Percentiles rank a stretch among this genome's conserved stretches.
Conservation (phyloP, 208 protist genomes). For the Leishmania martiniquensis region DNA sequence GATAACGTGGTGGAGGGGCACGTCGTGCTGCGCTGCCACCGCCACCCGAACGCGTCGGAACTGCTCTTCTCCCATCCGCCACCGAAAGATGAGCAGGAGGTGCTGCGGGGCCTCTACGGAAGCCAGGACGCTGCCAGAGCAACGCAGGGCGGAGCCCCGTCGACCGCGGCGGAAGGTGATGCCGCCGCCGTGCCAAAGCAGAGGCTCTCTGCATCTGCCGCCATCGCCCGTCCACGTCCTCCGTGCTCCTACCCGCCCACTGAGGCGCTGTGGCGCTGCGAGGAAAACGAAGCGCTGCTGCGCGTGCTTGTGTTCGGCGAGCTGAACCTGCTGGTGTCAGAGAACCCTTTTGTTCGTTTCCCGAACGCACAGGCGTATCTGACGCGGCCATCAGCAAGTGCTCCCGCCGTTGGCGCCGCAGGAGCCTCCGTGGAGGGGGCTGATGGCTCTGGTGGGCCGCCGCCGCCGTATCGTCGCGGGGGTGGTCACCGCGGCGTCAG, state of each 20-base stretch:
- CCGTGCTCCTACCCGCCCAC: constrained; percentile 70
- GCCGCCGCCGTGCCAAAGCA: not conserved
- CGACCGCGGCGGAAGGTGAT: not conserved
- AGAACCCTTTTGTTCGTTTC: constrained; percentile 85
- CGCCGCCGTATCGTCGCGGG: constrained; percentile 22
- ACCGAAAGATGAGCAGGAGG: constrained; percentile 78
- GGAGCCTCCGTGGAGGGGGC: constrained; percentile 15
- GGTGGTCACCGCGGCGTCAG: constrained; percentile 13
- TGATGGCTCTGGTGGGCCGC: not conserved
- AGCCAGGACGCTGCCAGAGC: not conserved
- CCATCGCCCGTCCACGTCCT: constrained; percentile 24
- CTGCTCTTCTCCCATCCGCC: constrained; percentile 82
- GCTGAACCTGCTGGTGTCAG: constrained; percentile 83
- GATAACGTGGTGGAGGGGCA: constrained; percentile 88
- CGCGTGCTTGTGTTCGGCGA: constrained; percentile 87
- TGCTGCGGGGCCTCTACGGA: constrained; percentile 34
- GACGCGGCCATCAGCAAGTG: constrained; percentile 55
- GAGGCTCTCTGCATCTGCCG: not conserved
- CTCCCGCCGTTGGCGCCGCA: constrained; percentile 6
- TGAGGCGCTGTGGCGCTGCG: constrained; percentile 74
- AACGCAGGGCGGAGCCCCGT: not conserved
- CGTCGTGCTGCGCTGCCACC: constrained; percentile 85
- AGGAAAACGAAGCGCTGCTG: constrained; percentile 78
- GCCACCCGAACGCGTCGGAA: constrained; percentile 52
- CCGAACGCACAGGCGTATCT: constrained; percentile 69